Percentiles rank a stretch among this genome's conserved stretches.
phyloP scores from a whole-genome alignment of 768 basidiomycete genomes.

The button mushroom (Agaricus bisporus) region DNA sequence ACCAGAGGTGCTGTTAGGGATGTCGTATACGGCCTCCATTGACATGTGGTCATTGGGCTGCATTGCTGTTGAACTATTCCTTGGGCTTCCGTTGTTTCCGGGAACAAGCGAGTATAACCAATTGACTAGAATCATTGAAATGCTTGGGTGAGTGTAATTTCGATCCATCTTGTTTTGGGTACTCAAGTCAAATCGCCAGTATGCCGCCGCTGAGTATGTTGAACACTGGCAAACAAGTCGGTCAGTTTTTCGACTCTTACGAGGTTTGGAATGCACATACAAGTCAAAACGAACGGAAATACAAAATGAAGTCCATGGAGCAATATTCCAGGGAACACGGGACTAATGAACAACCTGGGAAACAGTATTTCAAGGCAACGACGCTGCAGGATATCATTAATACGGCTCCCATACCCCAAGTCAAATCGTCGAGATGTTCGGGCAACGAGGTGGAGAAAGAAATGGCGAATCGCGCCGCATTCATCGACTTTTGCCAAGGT shows the following conservation, averaged over 20 bases:
- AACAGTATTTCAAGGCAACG: conserved; percentile 97
- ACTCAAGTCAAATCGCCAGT: conserved; percentile 39
- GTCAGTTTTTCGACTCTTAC: conserved; percentile 85
- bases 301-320: conserved; percentile 83
- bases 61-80: conserved; percentile 96
- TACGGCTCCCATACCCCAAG: conserved; percentile 86
- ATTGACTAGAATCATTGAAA: conserved; percentile 92
- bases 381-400: conserved; percentile 94
- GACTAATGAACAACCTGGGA: conserved; percentile 94
- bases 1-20: conserved; percentile 92
- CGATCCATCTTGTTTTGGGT: neutral
- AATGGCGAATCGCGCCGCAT: conserved; percentile 87
- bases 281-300: conserved; percentile 76
- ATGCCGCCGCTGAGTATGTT: conserved; percentile 90
- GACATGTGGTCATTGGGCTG: conserved; percentile 99
- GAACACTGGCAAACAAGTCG: conserved; percentile 92
- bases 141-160: conserved; percentile 77
- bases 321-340: conserved; percentile 96
- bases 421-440: conserved; percentile 64
- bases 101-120: conserved; percentile 99
- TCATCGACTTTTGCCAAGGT: conserved; percentile 97
- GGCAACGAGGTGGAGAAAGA: conserved; percentile 90
- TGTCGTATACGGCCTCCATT: conserved; percentile 91
- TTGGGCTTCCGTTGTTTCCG: conserved; percentile 93
- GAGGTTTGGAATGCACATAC: conserved; percentile 58